Conservation (phyloP, 352 stramenopile genomes). For the Pythium volutum region DNA sequence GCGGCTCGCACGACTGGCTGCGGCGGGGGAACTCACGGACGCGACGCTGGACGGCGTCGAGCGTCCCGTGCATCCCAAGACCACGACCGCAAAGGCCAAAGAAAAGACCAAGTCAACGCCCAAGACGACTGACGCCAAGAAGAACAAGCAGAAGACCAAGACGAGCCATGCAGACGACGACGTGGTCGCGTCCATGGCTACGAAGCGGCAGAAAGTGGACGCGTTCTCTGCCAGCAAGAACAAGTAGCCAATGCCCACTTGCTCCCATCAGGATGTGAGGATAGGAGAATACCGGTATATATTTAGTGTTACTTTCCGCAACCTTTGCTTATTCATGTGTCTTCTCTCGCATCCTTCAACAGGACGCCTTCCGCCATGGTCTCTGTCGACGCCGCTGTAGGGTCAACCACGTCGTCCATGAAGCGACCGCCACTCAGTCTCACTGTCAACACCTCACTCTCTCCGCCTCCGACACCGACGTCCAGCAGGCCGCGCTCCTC, state of each 20-base stretch:
- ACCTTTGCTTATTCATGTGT: too few species aligned
- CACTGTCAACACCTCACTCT: constrained; percentile 13
- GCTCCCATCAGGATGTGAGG: too few species aligned
- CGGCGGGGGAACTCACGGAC: background rate
- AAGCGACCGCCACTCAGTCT: background rate
- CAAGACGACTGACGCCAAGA: background rate
- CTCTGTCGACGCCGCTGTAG: background rate
- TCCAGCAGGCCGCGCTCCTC: background rate
- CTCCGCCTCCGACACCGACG: background rate
- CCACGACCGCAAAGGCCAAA: background rate
- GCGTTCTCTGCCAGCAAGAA: constrained; percentile 23
- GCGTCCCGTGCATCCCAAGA: background rate
- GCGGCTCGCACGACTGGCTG: constrained; percentile 5
- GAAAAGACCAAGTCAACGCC: constrained; percentile 2
- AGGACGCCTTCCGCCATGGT: background rate
- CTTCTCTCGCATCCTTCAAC: background rate
- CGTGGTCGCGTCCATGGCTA: constrained; percentile 13
- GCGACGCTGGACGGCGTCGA: background rate
- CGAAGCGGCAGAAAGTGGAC: constrained; percentile 33
- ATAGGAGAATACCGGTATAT: too few species aligned
- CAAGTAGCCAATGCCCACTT: constrained; percentile 1
- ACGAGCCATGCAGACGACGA: constrained; percentile 2
- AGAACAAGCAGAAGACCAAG: background rate
- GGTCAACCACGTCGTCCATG: background rate
- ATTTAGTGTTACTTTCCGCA: background rate